Evolutionary conservation across 2,329 filamentous ascomycete genomes (phyloP).

Genomic region (Colletotrichum gloeosporioides): DNA sequence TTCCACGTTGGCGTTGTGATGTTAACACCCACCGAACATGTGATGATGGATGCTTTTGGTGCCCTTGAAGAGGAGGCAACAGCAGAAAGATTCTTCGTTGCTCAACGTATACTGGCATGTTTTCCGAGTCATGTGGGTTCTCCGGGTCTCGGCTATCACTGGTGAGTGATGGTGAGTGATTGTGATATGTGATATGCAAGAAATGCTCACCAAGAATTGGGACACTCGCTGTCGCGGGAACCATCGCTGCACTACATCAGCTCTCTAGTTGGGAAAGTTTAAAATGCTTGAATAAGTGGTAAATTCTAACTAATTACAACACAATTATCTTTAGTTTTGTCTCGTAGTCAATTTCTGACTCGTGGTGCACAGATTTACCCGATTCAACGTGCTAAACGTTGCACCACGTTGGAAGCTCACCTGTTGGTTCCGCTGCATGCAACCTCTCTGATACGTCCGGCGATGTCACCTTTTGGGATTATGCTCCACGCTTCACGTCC

Average conservation of each 20-base stretch:
- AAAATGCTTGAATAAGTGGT: neutral
- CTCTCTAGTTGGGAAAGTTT: neutral
- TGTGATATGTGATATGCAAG: neutral
- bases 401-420: neutral
- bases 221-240: neutral
- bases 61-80: neutral
- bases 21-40: neutral
- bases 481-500: neutral
- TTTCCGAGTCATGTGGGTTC: neutral
- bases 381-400: neutral
- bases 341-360: neutral
- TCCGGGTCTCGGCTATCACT: neutral
- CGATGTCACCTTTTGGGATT: neutral
- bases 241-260: neutral
- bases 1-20: neutral
- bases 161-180: neutral
- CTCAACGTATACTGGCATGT: accelerated
- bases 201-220: neutral
- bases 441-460: neutral
- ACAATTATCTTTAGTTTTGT: accelerated
- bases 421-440: neutral
- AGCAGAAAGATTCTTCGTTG: neutral
- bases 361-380: neutral
- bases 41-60: neutral
- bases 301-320: neutral